phyloP scores from a whole-genome alignment of 2,329 filamentous ascomycete species.

The Epichloe hybrida region DNA sequence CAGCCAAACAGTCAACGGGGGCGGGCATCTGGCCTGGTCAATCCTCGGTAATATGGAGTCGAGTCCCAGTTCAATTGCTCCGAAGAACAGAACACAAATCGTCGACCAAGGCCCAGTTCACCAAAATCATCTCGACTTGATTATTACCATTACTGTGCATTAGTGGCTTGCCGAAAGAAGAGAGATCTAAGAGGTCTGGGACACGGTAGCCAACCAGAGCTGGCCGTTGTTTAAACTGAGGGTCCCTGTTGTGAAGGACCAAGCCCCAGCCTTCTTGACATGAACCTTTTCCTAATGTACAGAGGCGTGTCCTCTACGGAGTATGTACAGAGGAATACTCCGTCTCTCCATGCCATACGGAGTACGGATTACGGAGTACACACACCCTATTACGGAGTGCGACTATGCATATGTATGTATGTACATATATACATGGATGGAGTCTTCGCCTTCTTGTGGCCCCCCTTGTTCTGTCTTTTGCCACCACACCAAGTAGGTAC shows the following conservation, averaged over 20 bases:
- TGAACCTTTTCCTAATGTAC: neutral
- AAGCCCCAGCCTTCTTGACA: neutral
- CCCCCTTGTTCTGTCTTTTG: conserved; percentile 4
- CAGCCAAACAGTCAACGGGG: too few relatives aligned
- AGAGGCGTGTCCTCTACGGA: too few relatives aligned
- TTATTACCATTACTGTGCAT: conserved; percentile 16
- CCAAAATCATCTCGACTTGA: neutral
- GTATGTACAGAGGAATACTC: neutral
- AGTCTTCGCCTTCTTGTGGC: neutral
- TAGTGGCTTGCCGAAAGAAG: conserved; percentile 18
- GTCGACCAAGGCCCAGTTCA: neutral
- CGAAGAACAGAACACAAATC: neutral
- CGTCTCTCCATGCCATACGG: neutral
- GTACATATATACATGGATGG: neutral
- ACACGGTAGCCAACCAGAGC: conserved; percentile 15
- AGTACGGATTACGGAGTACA: neutral
- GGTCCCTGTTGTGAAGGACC: neutral
- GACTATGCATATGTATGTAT: neutral
- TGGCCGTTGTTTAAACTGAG: neutral
- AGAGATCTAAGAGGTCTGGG: conserved; percentile 19
- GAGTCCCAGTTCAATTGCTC: too few relatives aligned
- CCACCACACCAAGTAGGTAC: conserved; percentile 5
- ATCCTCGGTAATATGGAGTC: too few relatives aligned
- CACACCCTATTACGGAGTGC: too few relatives aligned
- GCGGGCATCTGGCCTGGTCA: too few relatives aligned